Percentiles rank a stretch among this genome's conserved stretches.
phyloP scores from a whole-genome alignment of 164 flowering plant genomes.

The Tinospora cordifolia region DNA sequence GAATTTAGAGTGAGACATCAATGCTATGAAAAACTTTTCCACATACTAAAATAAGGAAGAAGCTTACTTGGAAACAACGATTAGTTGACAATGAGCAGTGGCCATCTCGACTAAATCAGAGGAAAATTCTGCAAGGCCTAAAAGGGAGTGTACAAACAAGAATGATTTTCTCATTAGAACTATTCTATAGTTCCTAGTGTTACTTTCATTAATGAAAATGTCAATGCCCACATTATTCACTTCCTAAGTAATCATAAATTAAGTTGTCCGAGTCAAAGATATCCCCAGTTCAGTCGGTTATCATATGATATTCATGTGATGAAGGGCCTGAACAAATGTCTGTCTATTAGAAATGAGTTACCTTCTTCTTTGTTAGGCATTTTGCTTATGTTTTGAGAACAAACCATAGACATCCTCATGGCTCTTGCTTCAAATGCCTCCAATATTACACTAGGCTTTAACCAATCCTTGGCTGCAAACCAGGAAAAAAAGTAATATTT shows the following conservation, averaged over 20 bases:
- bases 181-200: too few relatives aligned
- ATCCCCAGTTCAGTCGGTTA: background rate
- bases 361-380: conserved; percentile 70
- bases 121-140: conserved; percentile 81
- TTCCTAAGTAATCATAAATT: background rate
- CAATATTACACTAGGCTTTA: conserved; percentile 51
- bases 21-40: too few relatives aligned
- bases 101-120: conserved; percentile 75
- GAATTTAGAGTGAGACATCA: conserved; percentile 2
- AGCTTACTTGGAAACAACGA: conserved; percentile 90
- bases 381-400: conserved; percentile 64
- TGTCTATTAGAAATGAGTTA: background rate
- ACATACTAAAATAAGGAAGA: background rate
- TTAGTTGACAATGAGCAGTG: conserved; percentile 87
- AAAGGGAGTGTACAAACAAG: background rate
- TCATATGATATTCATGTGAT: background rate
- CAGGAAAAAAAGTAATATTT: background rate
- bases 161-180: background rate
- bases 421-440: conserved; percentile 94
- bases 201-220: background rate
- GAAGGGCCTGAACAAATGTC: background rate
- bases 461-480: conserved; percentile 81
- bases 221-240: background rate
- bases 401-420: conserved; percentile 64
- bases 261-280: background rate